Evolutionary conservation across 805 yeast genomes (phyloP).

Genomic region (Yarrowia porcina): DNA sequence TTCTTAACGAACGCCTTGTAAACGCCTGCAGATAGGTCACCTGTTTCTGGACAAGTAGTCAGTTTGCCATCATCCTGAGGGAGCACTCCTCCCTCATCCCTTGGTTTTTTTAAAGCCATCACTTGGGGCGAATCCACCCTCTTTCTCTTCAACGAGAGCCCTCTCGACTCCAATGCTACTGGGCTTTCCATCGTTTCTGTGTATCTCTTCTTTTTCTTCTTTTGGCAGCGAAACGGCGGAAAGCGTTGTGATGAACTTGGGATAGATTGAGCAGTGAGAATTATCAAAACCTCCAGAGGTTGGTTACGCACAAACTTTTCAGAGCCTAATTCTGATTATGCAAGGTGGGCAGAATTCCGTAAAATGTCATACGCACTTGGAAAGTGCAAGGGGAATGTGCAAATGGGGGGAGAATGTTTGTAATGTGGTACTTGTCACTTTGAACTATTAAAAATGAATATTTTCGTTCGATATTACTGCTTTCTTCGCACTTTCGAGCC

Average conservation of each 20-base stretch:
- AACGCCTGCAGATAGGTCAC: conserved; percentile 28
- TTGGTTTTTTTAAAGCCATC: conserved; percentile 19
- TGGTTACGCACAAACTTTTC: conserved; percentile 19
- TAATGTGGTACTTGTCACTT: too few species aligned
- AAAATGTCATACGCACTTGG: neutral
- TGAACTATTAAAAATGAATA: too few species aligned
- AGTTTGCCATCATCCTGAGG: conserved; percentile 10
- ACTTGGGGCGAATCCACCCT: conserved; percentile 22
- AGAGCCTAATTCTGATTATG: conserved; percentile 17
- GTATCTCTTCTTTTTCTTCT: neutral
- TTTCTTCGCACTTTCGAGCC: neutral
- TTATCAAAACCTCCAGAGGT: neutral
- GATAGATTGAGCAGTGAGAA: neutral
- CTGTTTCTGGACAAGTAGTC: neutral
- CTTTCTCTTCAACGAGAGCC: conserved; percentile 24
- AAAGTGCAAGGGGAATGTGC: neutral
- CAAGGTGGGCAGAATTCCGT: conserved; percentile 3
- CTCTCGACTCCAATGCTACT: conserved; percentile 26
- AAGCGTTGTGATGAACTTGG: conserved; percentile 6
- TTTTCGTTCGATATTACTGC: too few species aligned
- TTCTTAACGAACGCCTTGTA: conserved; percentile 50
- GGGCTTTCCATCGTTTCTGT: conserved; percentile 17
- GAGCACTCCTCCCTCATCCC: conserved; percentile 5
- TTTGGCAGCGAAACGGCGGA: neutral
- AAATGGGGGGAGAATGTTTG: too few species aligned